Evolutionary conservation across 176 grass and related monocot species (phyloP), one percentile per base, ranked within the genome.

Genomic region (Miscanthus lutarioriparius): DNA sequence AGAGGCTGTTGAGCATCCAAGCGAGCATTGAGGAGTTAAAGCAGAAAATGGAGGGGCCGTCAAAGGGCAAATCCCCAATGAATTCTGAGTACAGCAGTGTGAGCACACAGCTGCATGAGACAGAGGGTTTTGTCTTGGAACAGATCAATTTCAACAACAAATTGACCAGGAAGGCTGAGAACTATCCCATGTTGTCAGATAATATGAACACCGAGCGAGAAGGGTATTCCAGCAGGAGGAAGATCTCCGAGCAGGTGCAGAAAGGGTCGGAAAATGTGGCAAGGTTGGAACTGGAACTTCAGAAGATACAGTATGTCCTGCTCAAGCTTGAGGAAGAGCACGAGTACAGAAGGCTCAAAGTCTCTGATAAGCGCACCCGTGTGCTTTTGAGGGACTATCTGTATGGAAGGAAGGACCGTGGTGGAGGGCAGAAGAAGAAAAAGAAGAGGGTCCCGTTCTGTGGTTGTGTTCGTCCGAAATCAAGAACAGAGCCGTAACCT

Each of bases 311-410:
- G 59, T 99, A 99, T 26, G 73, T 96, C 26, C 72, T 96, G 86
- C 84, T 92, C 1, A 99, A 94, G 75, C 87, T 99, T 64, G 89
- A 99, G 64, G 96, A 99, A 68, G 91, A 91, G 83, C 78, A 86
- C 47, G 78, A 92, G 65, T 87, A 90, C 67, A 84, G 72, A 54
- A 93, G 56, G 79, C 67, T 76, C 16, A 95, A 84, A 70, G 74
- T 80, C 27, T 75, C 80, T 0, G 93, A 99, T 13, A 92, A 83
- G 88, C 76, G 93, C 37, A 90, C 84, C 47, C 88, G 93, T 23
- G 91, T 99, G 40, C 86, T 88, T 82, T 56, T 99, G 66, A 94
- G 84, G 78, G 97, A 99, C 87, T 99, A 99, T 89, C 77, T 99
- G 36, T 92, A 99, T 48, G 93, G 97, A 25, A 92, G 91, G 86